Conservation (phyloP, 23 red algal species). For the Agarophyton chilense region DNA sequence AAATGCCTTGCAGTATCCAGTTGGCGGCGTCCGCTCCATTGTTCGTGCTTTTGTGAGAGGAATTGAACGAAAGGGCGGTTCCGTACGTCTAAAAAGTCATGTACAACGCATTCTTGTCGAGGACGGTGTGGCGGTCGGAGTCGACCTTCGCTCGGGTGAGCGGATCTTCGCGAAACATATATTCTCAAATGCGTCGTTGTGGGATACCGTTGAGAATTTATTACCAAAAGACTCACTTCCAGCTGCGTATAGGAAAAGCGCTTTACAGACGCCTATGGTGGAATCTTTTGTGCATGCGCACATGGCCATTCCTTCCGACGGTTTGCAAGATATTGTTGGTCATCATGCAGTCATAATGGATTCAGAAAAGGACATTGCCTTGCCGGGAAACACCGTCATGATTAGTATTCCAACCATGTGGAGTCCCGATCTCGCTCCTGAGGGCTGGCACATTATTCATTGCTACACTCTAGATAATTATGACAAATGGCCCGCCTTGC, state of each 20-base stretch:
- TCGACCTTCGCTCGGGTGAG: slow-evolving; percentile 27
- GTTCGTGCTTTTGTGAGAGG: slow-evolving; percentile 74
- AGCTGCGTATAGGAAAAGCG: slow-evolving; percentile 11
- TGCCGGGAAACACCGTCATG: slow-evolving; percentile 75
- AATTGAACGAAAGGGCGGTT: slow-evolving; percentile 59
- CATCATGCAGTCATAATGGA: slow-evolving; percentile 83
- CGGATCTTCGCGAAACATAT: slow-evolving; percentile 48
- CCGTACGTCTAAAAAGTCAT: slow-evolving; percentile 45
- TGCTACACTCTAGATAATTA: slow-evolving; percentile 81
- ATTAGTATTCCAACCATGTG: slow-evolving; percentile 79
- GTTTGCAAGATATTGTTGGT: slow-evolving; percentile 46
- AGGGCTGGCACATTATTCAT: slow-evolving; percentile 80
- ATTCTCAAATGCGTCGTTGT: slow-evolving; percentile 76
- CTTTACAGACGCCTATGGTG: slow-evolving; percentile 62
- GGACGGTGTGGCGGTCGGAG: slow-evolving; percentile 56
- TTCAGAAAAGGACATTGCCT: slow-evolving; percentile 56
- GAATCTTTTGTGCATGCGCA: slow-evolving; percentile 81
- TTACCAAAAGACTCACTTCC: slow-evolving; percentile 17
- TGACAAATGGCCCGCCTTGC: slow-evolving; percentile 62
- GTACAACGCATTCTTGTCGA: slow-evolving; percentile 63
- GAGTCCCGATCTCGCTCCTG: slow-evolving; percentile 70
- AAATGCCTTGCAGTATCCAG: slow-evolving; percentile 74
- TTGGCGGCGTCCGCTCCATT: slow-evolving; percentile 62
- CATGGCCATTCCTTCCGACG: slow-evolving; percentile 56
- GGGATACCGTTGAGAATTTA: slow-evolving; percentile 65